These are phyloP conservation scores for Cercis canadensis DNA, from an alignment of 306 rosid genomes.

Conservation along the genomic window DNA sequence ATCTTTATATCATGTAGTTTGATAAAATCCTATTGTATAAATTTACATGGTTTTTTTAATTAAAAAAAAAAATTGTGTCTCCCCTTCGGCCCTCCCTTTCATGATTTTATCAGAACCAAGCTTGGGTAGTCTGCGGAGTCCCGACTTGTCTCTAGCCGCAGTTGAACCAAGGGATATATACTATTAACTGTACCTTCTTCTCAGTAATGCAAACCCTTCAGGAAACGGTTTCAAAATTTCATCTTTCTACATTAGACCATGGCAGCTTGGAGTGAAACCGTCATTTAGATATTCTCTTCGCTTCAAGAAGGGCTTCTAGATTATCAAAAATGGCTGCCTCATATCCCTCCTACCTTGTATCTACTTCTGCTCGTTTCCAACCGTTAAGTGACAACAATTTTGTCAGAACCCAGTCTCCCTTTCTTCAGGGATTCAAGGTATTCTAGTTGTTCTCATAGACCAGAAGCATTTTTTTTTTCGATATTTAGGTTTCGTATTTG, in stretches of 20 bases:
- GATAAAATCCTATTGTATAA: no score
- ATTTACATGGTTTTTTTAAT: no score
- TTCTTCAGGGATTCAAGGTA: conserved; percentile 54
- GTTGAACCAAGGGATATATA: no score
- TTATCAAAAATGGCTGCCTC: conserved; percentile 53
- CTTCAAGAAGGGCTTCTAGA: not conserved
- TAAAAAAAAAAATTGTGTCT: no score
- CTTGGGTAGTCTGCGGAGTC: no score
- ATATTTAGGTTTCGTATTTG: not conserved
- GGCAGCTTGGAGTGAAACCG: conserved; percentile 28
- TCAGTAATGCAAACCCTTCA: not conserved
- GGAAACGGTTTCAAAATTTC: conserved; percentile 38
- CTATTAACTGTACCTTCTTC: no score
- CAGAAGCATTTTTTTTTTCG: not conserved
- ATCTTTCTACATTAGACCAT: conserved; percentile 28
- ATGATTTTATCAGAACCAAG: no score
- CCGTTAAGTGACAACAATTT: conserved; percentile 38
- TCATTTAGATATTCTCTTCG: not conserved
- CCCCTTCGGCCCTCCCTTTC: no score
- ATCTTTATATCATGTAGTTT: no score
- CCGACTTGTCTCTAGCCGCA: no score
- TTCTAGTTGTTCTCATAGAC: not conserved
- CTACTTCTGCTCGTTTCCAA: conserved; percentile 55
- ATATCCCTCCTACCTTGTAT: conserved; percentile 52
- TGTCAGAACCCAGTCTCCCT: conserved; percentile 36